These are phyloP conservation scores for Globisporangium heterothallicum DNA, from an alignment of 352 stramenopile genomes.

Conservation along the genomic window DNA sequence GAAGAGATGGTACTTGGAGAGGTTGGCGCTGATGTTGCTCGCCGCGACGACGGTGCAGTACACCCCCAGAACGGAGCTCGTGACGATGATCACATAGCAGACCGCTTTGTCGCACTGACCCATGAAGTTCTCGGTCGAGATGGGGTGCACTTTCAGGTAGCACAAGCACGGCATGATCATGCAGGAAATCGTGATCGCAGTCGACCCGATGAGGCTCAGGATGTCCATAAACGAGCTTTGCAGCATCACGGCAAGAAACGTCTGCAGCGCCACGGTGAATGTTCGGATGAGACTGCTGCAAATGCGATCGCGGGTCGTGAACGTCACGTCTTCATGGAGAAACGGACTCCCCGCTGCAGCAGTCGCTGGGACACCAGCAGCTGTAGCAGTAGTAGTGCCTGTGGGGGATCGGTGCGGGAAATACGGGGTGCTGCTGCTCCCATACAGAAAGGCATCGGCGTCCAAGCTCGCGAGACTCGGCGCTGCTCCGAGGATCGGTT, in stretches of 20 bases:
- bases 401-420: constrained; percentile 26
- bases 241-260: constrained; percentile 56
- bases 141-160: constrained; percentile 65
- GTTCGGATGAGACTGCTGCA: constrained; percentile 51
- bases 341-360: background rate
- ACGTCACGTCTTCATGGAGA: constrained; percentile 16
- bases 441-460: constrained; percentile 45
- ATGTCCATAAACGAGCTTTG: constrained; percentile 70
- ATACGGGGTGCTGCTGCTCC: constrained; percentile 32
- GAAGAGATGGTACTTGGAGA: constrained; percentile 50
- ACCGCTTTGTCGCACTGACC: constrained; percentile 43
- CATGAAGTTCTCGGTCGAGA: constrained; percentile 35
- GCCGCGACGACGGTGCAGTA: constrained; percentile 51
- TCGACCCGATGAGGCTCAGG: constrained; percentile 60
- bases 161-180: constrained; percentile 78
- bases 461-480: constrained; percentile 31
- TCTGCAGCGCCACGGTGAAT: constrained; percentile 35
- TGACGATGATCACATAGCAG: constrained; percentile 49
- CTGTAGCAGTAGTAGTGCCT: constrained; percentile 8
- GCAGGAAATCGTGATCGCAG: constrained; percentile 56
- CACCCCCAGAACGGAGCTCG: constrained; percentile 38
- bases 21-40: constrained; percentile 43
- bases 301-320: constrained; percentile 36
- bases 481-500: constrained; percentile 33
- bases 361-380: background rate